Base-by-base conservation (phyloP, 1,139 yeast genomes). In the Hemisphaericaspora subhashii region DNA sequence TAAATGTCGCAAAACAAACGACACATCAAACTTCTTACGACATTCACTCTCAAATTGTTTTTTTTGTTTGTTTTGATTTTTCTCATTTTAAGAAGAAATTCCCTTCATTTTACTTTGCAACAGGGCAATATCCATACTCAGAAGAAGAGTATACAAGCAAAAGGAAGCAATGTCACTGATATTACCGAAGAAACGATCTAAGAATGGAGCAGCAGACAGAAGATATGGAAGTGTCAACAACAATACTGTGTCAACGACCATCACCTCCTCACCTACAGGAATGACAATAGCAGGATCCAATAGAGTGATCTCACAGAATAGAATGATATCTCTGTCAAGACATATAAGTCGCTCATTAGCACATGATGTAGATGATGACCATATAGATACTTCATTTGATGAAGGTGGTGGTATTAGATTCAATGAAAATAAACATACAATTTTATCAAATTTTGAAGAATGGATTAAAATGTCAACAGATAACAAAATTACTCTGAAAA, bases 391-490 rank as follows among this genome's bases (percentile, higher is more conserved):
- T 12, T 64, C 69, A 16, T 55, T 60, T 38, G 67, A 62, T 5
- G 75, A 68, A n/a, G n/a, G n/a, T 30, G 68, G 65, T 39, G 73
- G 72, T 36, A 71, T 71, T 40, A 68, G 66, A 40, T 72, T 72
- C 48, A 67, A 69, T 46, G 72, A 69, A 36, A 72, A 72, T 52
- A 67, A 59, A 42, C 69, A 70, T 45, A 69, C 74, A 11, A 72
- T 72, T 43, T 55, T 72, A 49, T 60, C 72, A 29, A 88, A 88
- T 52, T 88, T 87, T 59, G 96, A 89, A 55, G 92, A 86, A 62
- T 86, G 95, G 89, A 86, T 88, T 72, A 85, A 81, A 57, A 72
- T 86, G 63, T 88, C 94, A n/a, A 86, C 95, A 1, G 95, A 86
- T 57, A 89, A 88, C 59, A 84, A 83, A 56, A 81, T 83, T 57